Conservation (phyloP, 169 alveolate species). For the Plasmodium cynomolgi region DNA sequence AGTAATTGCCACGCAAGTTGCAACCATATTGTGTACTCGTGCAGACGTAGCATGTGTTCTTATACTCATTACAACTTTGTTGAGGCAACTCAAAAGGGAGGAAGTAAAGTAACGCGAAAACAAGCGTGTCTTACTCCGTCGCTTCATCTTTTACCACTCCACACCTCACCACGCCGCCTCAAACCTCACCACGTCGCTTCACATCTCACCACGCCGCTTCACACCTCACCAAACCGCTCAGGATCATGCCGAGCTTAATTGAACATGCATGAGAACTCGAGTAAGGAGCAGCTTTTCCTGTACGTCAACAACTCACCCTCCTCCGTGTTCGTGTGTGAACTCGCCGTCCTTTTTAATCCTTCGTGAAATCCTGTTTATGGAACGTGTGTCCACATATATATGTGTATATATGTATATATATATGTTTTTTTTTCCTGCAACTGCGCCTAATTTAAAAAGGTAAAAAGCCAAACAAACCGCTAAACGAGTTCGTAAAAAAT, state of each 20-base stretch:
- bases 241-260: neutral
- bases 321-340: neutral
- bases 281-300: neutral
- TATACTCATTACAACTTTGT: neutral
- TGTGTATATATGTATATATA: neutral
- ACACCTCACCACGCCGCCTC: neutral
- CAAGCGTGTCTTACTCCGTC: neutral
- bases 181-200: neutral
- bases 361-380: neutral
- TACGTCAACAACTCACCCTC: neutral
- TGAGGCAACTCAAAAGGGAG: neutral
- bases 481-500: neutral
- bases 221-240: neutral
- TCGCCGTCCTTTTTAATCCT: neutral
- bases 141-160: neutral
- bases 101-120: neutral
- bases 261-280: neutral
- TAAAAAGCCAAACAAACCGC: neutral
- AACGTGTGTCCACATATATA: neutral
- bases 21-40: neutral
- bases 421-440: neutral
- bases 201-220: neutral
- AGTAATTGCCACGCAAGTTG: neutral
- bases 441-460: neutral
- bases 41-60: neutral